Evolutionary conservation across 2,329 filamentous ascomycete species (phyloP), one percentile per base, ranked within the genome.

Genomic region (Trichoderma simmonsii): DNA sequence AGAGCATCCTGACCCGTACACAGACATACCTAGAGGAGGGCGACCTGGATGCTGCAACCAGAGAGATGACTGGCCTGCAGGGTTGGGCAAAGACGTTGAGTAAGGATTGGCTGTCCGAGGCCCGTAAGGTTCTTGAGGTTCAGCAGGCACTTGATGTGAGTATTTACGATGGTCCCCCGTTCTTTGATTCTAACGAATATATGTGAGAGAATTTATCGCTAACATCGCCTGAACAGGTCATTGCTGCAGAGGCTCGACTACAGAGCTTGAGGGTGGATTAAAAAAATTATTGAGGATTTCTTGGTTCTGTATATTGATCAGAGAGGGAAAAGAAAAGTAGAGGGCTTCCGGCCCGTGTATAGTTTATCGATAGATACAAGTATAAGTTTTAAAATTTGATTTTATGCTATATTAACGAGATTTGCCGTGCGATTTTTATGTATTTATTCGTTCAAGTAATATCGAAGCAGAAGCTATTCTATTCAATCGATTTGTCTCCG

Each of bases 81-180:
- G 96, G 96, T 30, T 99, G 96, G 96, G 95, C 95, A 62, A 97
- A 96, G 87, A 95, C 95, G 54, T 84, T 99, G 79, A 97, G 93
- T 83, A 91, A 92, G 79, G 96, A 99, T 82, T 99, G 96, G 96
- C 83, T 99, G 76, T 88, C 87, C 67, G 96, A 99, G 86, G 93
- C 94, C 74, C 90, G 96, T 80, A 92, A 94, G 84, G 93, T 97
- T 75, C 86, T 99, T 78, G 96, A 99, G 85, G 96, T 98, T 75
- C 91, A 93, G 83, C 96, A 99, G 85, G 96, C 96, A 78, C 87
- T 99, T 78, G 96, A 99, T 83, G 96, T 97, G 83, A 90, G 91
- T 70, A 24, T 30, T n/a, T 15, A 51, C 9, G 4, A 51, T n/a
- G 43, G 4, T 2, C 6, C 18, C 15, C 21, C 9, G 34, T 21